Evolutionary conservation across 805 yeast species (phyloP).

Genomic region (Lipomyces lipofer): DNA sequence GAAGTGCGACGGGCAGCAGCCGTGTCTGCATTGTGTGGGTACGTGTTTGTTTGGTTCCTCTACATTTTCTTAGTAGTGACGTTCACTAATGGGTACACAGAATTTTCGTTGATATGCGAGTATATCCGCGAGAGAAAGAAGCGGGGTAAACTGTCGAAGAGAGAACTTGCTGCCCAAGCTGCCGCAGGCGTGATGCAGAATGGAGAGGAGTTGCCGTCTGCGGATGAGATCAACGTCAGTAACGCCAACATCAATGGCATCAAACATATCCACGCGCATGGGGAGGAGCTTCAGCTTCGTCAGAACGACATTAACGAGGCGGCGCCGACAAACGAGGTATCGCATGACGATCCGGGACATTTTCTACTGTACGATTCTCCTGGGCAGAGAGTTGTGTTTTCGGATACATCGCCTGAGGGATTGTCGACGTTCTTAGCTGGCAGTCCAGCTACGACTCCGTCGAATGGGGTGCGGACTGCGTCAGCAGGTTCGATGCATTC

Average conservation of each 20-base stretch:
- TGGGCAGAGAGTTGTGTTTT: no score
- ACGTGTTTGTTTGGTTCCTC: conserved; percentile 3
- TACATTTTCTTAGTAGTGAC: not conserved
- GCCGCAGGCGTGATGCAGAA: conserved; percentile 1
- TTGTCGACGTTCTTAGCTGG: not conserved
- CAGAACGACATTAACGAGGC: not conserved
- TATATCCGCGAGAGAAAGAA: conserved; percentile 48
- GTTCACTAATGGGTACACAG: conserved; percentile 28
- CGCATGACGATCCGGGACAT: conserved; percentile 5
- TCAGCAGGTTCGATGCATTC: not conserved
- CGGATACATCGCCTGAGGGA: not conserved
- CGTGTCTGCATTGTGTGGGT: conserved; percentile 47
- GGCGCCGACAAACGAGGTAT: not conserved
- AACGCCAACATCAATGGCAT: not conserved
- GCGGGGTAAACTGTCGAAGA: conserved; percentile 41
- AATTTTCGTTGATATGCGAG: conserved; percentile 39
- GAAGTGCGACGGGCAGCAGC: conserved; percentile 50
- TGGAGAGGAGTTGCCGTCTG: not conserved
- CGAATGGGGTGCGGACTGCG: no score
- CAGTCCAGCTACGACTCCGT: no score
- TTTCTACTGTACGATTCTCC: no score
- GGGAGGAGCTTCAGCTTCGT: conserved; percentile 4
- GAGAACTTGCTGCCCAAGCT: conserved; percentile 14
- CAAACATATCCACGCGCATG: not conserved
- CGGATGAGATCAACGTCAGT: not conserved